Percentiles rank a stretch among this genome's conserved stretches.
Conservation (phyloP, 2,329 filamentous ascomycete species). For the Hortaea sp. region DNA sequence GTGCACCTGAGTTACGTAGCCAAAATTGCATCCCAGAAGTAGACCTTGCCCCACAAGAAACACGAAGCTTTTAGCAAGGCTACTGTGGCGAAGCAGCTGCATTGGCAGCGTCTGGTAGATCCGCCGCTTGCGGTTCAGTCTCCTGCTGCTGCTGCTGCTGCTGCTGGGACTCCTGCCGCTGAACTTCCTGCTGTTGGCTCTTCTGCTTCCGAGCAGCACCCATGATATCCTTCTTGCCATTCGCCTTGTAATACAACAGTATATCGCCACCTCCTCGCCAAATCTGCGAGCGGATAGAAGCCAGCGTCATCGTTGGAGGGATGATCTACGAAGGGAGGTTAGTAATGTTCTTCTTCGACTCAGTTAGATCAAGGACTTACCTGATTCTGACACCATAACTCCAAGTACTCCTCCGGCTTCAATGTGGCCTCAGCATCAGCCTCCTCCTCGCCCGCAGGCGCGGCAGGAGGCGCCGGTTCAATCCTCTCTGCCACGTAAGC, state of each 20-base stretch:
- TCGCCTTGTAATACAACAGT: conserved; percentile 79
- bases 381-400: conserved; percentile 89
- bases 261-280: conserved; percentile 97
- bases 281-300: conserved; percentile 79
- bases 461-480: conserved; percentile 49
- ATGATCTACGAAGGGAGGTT: conserved; percentile 41
- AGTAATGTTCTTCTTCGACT: neutral
- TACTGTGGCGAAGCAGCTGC: too few species aligned
- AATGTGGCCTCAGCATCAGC: conserved; percentile 45
- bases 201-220: conserved; percentile 6
- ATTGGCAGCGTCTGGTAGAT: too few species aligned
- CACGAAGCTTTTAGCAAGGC: too few species aligned
- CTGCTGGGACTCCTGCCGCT: too few species aligned
- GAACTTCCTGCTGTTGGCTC: neutral
- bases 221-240: conserved; percentile 61
- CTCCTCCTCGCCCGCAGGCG: conserved; percentile 29
- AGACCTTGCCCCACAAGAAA: too few species aligned
- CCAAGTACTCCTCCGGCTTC: conserved; percentile 83
- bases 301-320: conserved; percentile 79
- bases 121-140: too few species aligned
- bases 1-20: too few species aligned
- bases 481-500: conserved; percentile 88
- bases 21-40: too few species aligned
- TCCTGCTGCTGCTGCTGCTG: too few species aligned
- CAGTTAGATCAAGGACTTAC: conserved; percentile 40